Base-by-base conservation (phyloP, 208 protist species). In the Crithidia thermophila region DNA sequence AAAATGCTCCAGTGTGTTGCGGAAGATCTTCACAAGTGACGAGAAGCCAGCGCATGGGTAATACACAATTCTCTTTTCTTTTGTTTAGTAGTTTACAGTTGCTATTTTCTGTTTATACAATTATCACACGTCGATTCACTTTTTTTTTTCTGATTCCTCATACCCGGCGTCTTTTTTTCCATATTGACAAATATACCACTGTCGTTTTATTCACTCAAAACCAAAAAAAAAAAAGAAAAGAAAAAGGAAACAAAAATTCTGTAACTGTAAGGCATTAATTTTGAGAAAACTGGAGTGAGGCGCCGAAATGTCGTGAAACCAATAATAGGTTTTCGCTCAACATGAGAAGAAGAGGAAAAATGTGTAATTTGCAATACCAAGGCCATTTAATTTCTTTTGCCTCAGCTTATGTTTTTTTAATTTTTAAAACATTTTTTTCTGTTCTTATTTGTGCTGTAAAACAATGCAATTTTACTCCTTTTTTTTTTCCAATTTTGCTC, bases 1-100 rank as follows among this genome's bases (percentile, higher is more conserved):
- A 53, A 86, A 85, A 39, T 47, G 37, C n/a, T 40, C 34, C 31
- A 70, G 39, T 52, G 53, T 68, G 40, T 18, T 73, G 43, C 58
- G 55, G 14, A 68, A 47, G n/a, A 31, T 72, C 23, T 73, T 79
- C 46, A 33, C 67, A 66, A 20, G 20, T 18, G 67, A 73, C 25
- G 43, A 58, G 34, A n/a, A 47, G 9, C 36, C 21, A 45, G 58
- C 37, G 7, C 61, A 66, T 8, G 58, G 28, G 3, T 65, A 50
- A 46, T 39, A 28, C 27, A 28, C 39, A 60, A 20, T 33, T 50
- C 28, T 60, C 31, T 18, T 59, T 50, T 40, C 47, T 40, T 31
- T 43, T 47, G 21, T 9, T 9, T 33, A 34, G 7, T 6, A 58
- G 25, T 69, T 34, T 45, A 25, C 46, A n/a, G n/a, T n/a, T n/a